Evolutionary conservation across 129 eudicot genomes (phyloP), one percentile per base, ranked within the genome.

Genomic region (Erigeron canadensis): DNA sequence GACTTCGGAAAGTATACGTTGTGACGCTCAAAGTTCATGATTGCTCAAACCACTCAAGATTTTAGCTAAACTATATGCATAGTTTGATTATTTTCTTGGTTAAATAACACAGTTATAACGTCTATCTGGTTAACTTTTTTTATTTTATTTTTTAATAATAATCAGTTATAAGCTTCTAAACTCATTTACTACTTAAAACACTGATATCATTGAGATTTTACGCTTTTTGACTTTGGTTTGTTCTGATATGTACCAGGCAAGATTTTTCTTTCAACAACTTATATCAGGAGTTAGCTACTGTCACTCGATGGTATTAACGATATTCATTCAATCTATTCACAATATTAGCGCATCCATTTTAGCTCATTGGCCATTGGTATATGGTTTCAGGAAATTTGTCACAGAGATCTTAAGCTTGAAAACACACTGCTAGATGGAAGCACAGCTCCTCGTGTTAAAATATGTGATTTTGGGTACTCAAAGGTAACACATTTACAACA

Each of bases 261-360:
- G 96, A 54, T 89, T 79, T 80, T 89, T 86, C 87, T 89, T 89
- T 67, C 96, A 89, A 67, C 96, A 89, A 59, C 84, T 89, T 44
- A 89, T 89, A 79, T 89, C 96, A 28, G 96, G 96, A 71, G 92
- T 89, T 75, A 84, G 92, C 75, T 86, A 89, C 65, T 89, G 96
- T 73, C 96, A 89, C 72, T 77, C 87, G 13, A 89, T 86, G 96
- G 96, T 86, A 88, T 22, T 42, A 71, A 42, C 46, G 58, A 38
- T 40, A 37, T 40, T 47, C 75, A 45, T 55, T 41, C 13, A 23
- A 10, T 63, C 5, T 41, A 8, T 63, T 23, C 40, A 65, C 59
- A 22, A 61, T 48, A 2, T 45, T 15, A 38, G 16, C 38, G 4
- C 46, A 22, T 48, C 15, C 22, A 16, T 53, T 64, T 71, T 19